These are phyloP conservation scores for Geranium brycei DNA, from an alignment of 345 rosid genomes.

Conservation along the genomic window DNA sequence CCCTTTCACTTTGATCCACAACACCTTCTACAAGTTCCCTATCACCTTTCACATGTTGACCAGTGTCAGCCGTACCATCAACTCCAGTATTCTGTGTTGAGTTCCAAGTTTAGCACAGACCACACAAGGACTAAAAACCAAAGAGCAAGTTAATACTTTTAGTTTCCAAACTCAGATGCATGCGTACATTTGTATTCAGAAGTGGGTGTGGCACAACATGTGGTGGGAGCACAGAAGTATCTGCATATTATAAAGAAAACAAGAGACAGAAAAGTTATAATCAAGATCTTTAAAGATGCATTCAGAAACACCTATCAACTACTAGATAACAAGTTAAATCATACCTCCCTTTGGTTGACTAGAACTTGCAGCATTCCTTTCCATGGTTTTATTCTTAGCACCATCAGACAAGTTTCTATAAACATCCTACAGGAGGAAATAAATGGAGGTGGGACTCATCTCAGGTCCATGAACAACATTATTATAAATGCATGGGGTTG, in stretches of 20 bases:
- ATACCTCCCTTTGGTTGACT: constrained; percentile 24
- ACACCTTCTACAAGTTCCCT: constrained; percentile 12
- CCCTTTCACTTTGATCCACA: constrained; percentile 32
- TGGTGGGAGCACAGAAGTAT: constrained; percentile 14
- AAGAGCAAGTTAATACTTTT: not conserved
- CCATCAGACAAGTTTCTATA: constrained; percentile 11
- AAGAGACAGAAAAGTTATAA: not conserved
- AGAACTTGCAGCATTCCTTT: constrained; percentile 8
- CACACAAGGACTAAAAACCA: not conserved
- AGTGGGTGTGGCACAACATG: constrained; percentile 14
- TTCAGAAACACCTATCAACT: constrained; percentile 1
- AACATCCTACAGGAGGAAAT: constrained; percentile 22
- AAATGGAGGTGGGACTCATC: not conserved
- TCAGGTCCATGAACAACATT: not conserved
- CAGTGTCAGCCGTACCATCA: constrained; percentile 8
- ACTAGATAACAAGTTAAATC: constrained; percentile 5
- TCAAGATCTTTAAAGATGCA: constrained; percentile 2
- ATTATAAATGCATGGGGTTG: not conserved
- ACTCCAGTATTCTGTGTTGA: constrained; percentile 30
- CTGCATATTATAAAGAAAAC: constrained; percentile 19
- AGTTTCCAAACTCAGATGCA: constrained; percentile 3
- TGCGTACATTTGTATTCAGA: constrained; percentile 26
- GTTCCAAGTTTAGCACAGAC: constrained; percentile 7
- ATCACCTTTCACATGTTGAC: not conserved
- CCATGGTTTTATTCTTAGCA: constrained; percentile 20